Evolutionary conservation across 257 asterid species (phyloP), one percentile per base, ranked within the genome.

Genomic region (Echium plantagineum): DNA sequence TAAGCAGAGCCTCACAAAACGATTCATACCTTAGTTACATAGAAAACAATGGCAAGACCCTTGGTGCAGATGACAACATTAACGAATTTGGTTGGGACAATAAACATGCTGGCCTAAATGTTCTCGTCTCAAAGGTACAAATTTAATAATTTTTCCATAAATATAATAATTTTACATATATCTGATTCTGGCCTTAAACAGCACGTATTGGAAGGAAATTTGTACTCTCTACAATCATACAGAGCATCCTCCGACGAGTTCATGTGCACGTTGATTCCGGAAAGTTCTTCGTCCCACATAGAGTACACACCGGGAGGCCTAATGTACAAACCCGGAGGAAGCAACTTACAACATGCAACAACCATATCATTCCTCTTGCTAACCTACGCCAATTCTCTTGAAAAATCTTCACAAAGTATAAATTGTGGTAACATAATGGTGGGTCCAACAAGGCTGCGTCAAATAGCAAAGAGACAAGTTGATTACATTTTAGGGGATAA

Each of bases 71-170:
- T 21, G 99, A 93, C 70, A 89, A 78, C 38, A 85, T 79, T 16
- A 80, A 93, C 38, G 99, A 93, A 73, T 93, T 93, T 22, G 99
- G 99, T 15, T 93, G 99, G 97, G 99, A 93, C 76, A 89, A 93
- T 65, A 93, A 93, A 77, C 97, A 93, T 61, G 99, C 97, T 6
- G 99, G 97, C 51, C 71, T 93, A 17, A 89, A 89, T 51, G 96
- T 93, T 51, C 91, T 93, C 4, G 80, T 93, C 57, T 84, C 99
- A 35, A 83, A 93, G 96, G 98, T 91, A 3, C 7, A 6, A 28
- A 28, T 28, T 28, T 28, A 28, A 28, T 28, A 24, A 1, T 24
- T 3, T 3, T 24, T 24, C 26, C 26, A 24, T 24, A 24, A 24
- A 24, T 24, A 24, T 24, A n/a, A n/a, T n/a, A n/a, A n/a, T n/a